Base-by-base conservation (phyloP, 176 grass and related monocot species). In the Oryza glaberrima region DNA sequence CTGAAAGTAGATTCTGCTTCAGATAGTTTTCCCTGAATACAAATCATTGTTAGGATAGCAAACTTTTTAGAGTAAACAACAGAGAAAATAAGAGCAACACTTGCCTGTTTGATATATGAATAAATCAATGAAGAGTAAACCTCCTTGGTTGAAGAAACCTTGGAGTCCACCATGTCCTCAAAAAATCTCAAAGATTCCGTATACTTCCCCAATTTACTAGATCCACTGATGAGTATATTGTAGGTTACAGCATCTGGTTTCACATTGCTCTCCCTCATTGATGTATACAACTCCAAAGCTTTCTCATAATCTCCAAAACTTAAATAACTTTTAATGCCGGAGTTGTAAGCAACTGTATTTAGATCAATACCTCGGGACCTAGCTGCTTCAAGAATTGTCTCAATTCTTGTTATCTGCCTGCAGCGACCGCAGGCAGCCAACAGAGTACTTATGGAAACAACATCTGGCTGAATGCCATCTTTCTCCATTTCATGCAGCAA, bases 261-360 rank as follows among this genome's bases (percentile, higher is more conserved):
- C 74, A 88, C 72, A 81, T 92, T 90, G 73, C 79, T 87, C 23
- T 63, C 77, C 83, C 88, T 98, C 95, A 98, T 93, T 71, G 67
- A 81, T 65, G 73, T 80, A 71, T 98, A 98, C 22, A 98, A 81
- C 74, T 75, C 76, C 82, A 95, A 84, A 88, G 89, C 91, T 88
- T 98, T 98, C 63, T 92, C 91, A 79, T 88, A 98, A 75, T 95
- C 77, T 77, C 89, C 90, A 14, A 92, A 70, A 79, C 76, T 93
- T 86, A 98, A 88, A 88, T 93, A 98, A 75, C 93, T 95, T 69
- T 89, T 87, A 14, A 98, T 95, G 67, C 84, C 95, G 11, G 95
- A 98, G 84, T 98, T 98, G 77, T 93, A 98, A 83, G 84, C 95
- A 47, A 98, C 85, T 76, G 81, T 92, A 84, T 93, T 98, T 74